Conservation (phyloP, 805 yeast genomes). For the Tetrapisispora fleetii region DNA sequence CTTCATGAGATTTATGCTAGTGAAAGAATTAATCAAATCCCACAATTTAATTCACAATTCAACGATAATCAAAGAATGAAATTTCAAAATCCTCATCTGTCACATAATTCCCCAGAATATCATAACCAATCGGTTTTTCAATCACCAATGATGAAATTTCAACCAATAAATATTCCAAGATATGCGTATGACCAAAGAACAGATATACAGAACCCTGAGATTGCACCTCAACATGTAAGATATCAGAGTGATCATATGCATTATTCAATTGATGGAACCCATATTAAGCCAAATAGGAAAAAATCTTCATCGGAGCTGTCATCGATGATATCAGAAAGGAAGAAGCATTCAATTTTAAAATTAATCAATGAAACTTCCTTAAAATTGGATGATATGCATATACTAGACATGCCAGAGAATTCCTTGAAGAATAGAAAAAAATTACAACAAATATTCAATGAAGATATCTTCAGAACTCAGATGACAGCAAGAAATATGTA, state of each 20-base stretch:
- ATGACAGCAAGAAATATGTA: constrained; percentile 29
- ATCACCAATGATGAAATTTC: neutral
- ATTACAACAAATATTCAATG: constrained; percentile 26
- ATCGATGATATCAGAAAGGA: neutral
- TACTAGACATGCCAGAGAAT: constrained; percentile 1
- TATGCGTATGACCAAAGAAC: constrained; percentile 4
- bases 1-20: neutral
- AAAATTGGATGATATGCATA: neutral
- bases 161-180: neutral
- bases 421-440: constrained; percentile 8
- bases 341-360: constrained; percentile 2
- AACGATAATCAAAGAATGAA: neutral
- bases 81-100: neutral
- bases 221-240: neutral
- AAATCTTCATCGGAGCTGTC: neutral
- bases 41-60: neutral
- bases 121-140: neutral
- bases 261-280: neutral
- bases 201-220: neutral
- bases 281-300: neutral
- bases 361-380: constrained; percentile 2
- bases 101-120: neutral
- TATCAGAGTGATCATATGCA: neutral
- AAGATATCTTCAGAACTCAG: constrained; percentile 26
- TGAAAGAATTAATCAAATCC: neutral